phyloP scores from a whole-genome alignment of 441 rosid species.

The Bruguiera hainesii region DNA sequence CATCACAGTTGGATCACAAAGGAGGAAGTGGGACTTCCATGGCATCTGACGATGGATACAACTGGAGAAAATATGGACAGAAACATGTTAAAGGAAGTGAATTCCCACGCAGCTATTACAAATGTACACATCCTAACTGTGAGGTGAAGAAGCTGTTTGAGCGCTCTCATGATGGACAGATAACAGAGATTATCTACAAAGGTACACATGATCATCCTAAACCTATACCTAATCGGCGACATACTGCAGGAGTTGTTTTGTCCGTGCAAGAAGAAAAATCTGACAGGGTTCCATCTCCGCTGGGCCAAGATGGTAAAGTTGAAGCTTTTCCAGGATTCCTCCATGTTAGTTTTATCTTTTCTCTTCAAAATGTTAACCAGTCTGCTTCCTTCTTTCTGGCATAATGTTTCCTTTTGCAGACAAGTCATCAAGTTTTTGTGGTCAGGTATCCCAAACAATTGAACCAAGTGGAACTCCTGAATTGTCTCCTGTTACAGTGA shows the following conservation, averaged over 20 bases:
- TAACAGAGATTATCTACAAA: slow-evolving; percentile 89
- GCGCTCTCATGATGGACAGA: slow-evolving; percentile 82
- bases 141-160: slow-evolving; percentile 97
- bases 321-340: slow-evolving; percentile 5
- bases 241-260: slow-evolving; percentile 54
- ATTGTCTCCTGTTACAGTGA: slow-evolving; percentile 46
- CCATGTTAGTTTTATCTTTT: neutral
- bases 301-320: slow-evolving; percentile 59
- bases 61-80: slow-evolving; percentile 98
- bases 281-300: slow-evolving; percentile 45
- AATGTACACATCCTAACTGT: slow-evolving; percentile 96
- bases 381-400: slow-evolving; percentile 17
- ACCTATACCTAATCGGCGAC: slow-evolving; percentile 80
- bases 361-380: slow-evolving; percentile 11
- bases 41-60: slow-evolving; percentile 85
- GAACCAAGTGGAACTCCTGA: slow-evolving; percentile 57
- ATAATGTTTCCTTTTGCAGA: slow-evolving; percentile 35
- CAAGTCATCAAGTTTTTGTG: slow-evolving; percentile 46
- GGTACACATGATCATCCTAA: slow-evolving; percentile 97
- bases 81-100: slow-evolving; percentile 96
- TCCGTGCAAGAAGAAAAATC: slow-evolving; percentile 64
- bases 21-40: slow-evolving; percentile 44
- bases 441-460: slow-evolving; percentile 40
- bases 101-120: slow-evolving; percentile 96
- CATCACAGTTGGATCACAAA: slow-evolving; percentile 55